Evolutionary conservation across 345 rosid species (phyloP), one percentile per base, ranked within the genome.

Genomic region (Jatropha curcas): DNA sequence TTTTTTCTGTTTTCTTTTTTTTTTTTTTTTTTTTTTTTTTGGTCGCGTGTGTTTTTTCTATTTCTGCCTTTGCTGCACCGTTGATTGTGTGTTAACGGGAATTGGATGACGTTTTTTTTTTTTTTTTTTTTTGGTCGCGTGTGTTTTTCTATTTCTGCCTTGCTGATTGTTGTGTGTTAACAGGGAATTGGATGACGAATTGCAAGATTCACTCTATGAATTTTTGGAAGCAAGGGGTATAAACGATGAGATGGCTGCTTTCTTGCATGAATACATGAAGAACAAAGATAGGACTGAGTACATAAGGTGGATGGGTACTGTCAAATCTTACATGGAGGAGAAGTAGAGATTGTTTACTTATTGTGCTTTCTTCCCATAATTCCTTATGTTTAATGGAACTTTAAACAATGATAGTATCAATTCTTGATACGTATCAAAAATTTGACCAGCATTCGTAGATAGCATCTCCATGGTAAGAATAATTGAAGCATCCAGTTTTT

Each of bases 111-210:
- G n/a, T 37, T 8, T 37, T 13, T 41, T 41, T 13, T 41, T 41
- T 1, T 41, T 43, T 25, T 59, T 31, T 14, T 20, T 57, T 30
- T 4, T 61, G 46, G 61, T 27, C 13, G 55, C 16, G 20, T 35
- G 2, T 13, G 27, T 16, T 25, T 27, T 43, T 28, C 4, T 41
- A 4, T 25, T 46, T 30, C 60, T 39, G 20, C 50, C 5, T 30
- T 30, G 60, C 19, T 55, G 70, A 60, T 79, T 59, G 41, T 48
- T 53, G 9, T 79, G 66, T 74, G 70, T 60, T 79, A 73, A 27
- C 88, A 94, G 98, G 88, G 98, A 90, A 37, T 41, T 94, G 82
- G 98, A 94, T 28, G 96, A 89, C 30, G 83, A 86, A 34, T 82
- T 94, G 67, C 98, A 92, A 78, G 82, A 82, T 2, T 81, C 89